Evolutionary conservation across 805 yeast species (phyloP), one percentile per base, ranked within the genome.

Genomic region (Spathaspora sp.): DNA sequence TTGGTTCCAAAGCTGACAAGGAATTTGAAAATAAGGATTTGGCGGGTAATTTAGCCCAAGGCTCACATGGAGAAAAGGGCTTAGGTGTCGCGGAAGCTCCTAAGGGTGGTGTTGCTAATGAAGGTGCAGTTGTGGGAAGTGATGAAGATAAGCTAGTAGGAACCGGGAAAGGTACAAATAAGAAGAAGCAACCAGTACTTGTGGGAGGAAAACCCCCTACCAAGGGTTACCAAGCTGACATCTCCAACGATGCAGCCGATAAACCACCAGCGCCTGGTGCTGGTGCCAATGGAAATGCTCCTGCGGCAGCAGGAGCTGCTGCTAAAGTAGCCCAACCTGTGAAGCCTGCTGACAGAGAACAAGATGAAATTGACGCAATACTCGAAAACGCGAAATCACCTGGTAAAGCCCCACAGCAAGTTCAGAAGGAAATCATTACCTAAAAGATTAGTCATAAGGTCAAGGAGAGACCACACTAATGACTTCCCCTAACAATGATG

Each of bases 71-170:
- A 4, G 71, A 72, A 44, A 64, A 64, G 44, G 76, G 76, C 4
- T 51, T 60, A 38, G 78, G 76, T 2, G 69, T 74, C 3, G 60
- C 59, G 16, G 77, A 74, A 50, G 79, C 79, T 3, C 79, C 79
- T 11, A 72, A 70, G 57, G 79, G 79, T 12, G 79, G 79, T 1
- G 63, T 73, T 51, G 79, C 77, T 40, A 74, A 74, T 58, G 79
- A 74, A 56, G 78, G 71, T 1, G 72, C 73, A 17, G 52, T 72
- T 1, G 79, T 74, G 1, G 78, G 78, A 7, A 69, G 63, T 47
- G 73, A 72, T 54, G 75, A 69, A 51, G 75, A 67, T 28, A 48
- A 56, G 50, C 46, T 62, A 16, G 55, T 61, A 16, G 67, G 66
- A 11, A 55, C 60, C 2, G 63, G 59, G 8, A 62, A 61, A 39